Percentiles rank a stretch among this genome's conserved stretches.
These are phyloP conservation scores for Leucoagaricus sp. DNA, from an alignment of 1,284 basidiomycete species.

Conservation along the genomic window DNA sequence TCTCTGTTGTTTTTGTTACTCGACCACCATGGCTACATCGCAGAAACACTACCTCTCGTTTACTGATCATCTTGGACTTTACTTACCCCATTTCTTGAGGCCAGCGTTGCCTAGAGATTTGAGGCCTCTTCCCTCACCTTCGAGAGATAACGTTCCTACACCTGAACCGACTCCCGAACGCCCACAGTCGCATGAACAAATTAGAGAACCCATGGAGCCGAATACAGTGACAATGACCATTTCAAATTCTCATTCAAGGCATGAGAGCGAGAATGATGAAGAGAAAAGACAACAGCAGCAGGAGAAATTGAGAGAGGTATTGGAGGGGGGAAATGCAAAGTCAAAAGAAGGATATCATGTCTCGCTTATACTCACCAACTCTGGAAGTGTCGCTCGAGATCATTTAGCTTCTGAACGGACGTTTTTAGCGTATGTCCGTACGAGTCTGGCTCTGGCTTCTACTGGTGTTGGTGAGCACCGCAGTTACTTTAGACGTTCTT, in stretches of 20 bases:
- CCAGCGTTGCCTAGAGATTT: conserved; percentile 6
- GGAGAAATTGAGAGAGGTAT: neutral
- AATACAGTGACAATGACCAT: too few species aligned
- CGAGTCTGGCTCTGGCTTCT: conserved; percentile 44
- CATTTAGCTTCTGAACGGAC: conserved; percentile 52
- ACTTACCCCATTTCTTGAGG: conserved; percentile 1
- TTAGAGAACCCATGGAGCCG: too few species aligned
- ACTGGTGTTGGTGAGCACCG: conserved; percentile 49
- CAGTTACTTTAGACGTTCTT: neutral
- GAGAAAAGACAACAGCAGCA: neutral
- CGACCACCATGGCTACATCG: too few species aligned
- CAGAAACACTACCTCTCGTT: neutral
- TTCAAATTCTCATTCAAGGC: neutral
- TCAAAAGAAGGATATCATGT: conserved; percentile 12
- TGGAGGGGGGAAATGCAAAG: neutral
- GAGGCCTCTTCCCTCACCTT: neutral
- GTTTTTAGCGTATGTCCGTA: conserved; percentile 51
- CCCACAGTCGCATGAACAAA: too few species aligned
- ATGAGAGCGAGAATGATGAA: neutral
- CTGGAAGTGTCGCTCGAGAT: conserved; percentile 47
- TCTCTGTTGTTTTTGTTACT: too few species aligned
- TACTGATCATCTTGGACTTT: conserved; percentile 4
- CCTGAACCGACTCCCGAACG: neutral
- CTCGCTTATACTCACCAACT: conserved; percentile 39
- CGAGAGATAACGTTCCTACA: neutral